phyloP scores from a whole-genome alignment of 768 basidiomycete genomes.

The Agaricus blazei region DNA sequence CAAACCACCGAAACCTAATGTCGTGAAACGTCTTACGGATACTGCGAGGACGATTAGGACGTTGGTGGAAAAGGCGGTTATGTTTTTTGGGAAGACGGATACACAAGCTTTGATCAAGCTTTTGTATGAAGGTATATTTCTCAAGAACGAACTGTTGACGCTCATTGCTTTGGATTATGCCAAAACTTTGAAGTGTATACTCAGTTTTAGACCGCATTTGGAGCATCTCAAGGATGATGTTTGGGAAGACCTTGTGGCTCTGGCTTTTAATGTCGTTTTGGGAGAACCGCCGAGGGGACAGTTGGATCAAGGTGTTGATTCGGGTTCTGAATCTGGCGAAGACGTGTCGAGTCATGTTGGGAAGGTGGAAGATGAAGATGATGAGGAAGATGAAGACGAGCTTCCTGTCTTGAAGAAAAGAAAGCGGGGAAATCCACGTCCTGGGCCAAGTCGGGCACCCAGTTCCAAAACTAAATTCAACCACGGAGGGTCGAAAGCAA shows the following conservation, averaged over 20 bases:
- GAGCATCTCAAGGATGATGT: slow-evolving; percentile 58
- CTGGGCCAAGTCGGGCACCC: slow-evolving; percentile 15
- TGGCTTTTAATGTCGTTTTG: slow-evolving; percentile 76
- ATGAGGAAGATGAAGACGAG: slow-evolving; percentile 20
- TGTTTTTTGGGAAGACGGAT: slow-evolving; percentile 49
- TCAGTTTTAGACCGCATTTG: slow-evolving; percentile 69
- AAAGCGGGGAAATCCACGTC: slow-evolving; percentile 24
- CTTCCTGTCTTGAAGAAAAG: slow-evolving; percentile 28
- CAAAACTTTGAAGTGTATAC: slow-evolving; percentile 65
- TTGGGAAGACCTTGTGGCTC: slow-evolving; percentile 67
- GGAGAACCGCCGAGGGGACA: slow-evolving; percentile 42
- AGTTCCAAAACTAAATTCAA: slow-evolving; percentile 15
- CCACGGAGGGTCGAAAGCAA: slow-evolving; percentile 15
- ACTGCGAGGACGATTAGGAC: slow-evolving; percentile 65
- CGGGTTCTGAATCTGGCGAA: slow-evolving; percentile 24
- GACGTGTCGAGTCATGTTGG: slow-evolving; percentile 27
- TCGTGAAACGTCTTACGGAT: slow-evolving; percentile 48
- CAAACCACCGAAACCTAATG: slow-evolving; percentile 16
- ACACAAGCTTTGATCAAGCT: slow-evolving; percentile 58
- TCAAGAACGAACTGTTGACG: slow-evolving; percentile 47
- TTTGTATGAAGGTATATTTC: slow-evolving; percentile 53
- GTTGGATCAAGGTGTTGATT: slow-evolving; percentile 29
- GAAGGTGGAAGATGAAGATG: slow-evolving; percentile 25
- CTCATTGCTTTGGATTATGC: slow-evolving; percentile 77
- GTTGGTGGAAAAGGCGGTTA: slow-evolving; percentile 61